Evolutionary conservation across 2,329 filamentous ascomycete genomes (phyloP).

Genomic region (Ascochyta clinopodiicola): DNA sequence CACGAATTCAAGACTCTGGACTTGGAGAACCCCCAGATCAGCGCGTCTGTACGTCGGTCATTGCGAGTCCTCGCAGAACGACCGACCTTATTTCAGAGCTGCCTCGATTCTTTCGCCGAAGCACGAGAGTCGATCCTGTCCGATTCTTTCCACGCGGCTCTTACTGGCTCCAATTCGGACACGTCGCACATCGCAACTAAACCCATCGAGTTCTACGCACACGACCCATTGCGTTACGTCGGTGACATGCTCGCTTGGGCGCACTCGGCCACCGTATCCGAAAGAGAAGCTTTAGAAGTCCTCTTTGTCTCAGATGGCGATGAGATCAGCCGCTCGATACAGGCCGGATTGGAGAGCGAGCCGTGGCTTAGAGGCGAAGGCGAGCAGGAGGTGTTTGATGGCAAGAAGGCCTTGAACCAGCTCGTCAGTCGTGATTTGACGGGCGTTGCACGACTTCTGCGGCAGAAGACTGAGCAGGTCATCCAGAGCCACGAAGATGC

Average conservation of each 20-base stretch:
- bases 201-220: constrained; percentile 91
- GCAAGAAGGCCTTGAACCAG: constrained; percentile 79
- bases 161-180: constrained; percentile 74
- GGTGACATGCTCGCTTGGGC: constrained; percentile 98
- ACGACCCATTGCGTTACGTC: constrained; percentile 89
- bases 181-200: constrained; percentile 68
- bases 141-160: constrained; percentile 84
- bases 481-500: constrained; percentile 92
- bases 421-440: constrained; percentile 86
- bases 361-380: constrained; percentile 74
- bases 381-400: constrained; percentile 71
- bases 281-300: constrained; percentile 88
- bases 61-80: constrained; percentile 87
- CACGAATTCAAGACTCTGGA: constrained; percentile 91
- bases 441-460: constrained; percentile 81
- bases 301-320: constrained; percentile 91
- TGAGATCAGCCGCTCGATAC: constrained; percentile 82
- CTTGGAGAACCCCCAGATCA: constrained; percentile 92
- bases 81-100: constrained; percentile 89
- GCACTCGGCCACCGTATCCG: constrained; percentile 91
- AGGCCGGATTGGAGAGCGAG: constrained; percentile 80
- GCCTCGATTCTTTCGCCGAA: constrained; percentile 90
- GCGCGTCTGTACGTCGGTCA: constrained; percentile 79
- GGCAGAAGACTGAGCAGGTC: constrained; percentile 88
- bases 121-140: constrained; percentile 85